A percentile compares a stretch with the other conserved stretches of the same genome.
These are phyloP conservation scores for Fonsecaea pedrosoi DNA, from an alignment of 2,329 filamentous ascomycete species.

Conservation along the genomic window DNA sequence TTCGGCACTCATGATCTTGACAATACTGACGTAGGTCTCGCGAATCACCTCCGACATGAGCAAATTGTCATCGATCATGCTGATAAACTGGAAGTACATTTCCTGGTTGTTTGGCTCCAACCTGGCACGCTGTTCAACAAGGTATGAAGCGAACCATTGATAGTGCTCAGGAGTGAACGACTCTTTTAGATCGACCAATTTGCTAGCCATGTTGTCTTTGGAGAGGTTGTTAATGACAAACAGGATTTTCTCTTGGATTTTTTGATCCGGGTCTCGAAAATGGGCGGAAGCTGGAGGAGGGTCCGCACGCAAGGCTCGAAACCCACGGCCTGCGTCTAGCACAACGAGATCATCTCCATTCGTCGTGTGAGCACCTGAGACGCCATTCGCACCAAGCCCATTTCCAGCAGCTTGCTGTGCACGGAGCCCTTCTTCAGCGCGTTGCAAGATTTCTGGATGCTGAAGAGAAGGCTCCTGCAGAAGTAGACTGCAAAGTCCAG, in stretches of 20 bases:
- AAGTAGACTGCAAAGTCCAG: constrained; percentile 87
- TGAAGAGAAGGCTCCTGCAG: constrained; percentile 81
- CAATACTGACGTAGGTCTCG: constrained; percentile 87
- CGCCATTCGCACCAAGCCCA: constrained; percentile 46
- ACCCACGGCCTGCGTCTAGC: constrained; percentile 70
- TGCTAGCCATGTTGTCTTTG: constrained; percentile 81
- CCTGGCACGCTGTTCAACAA: constrained; percentile 95
- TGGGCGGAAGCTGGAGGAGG: constrained; percentile 66
- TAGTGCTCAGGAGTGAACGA: constrained; percentile 81
- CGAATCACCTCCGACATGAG: constrained; percentile 90
- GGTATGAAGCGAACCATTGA: constrained; percentile 94
- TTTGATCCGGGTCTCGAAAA: constrained; percentile 83
- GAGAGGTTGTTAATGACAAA: constrained; percentile 98
- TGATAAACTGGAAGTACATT: constrained; percentile 88
- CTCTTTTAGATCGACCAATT: constrained; percentile 80
- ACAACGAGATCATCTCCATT: constrained; percentile 62
- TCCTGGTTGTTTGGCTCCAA: constrained; percentile 96
- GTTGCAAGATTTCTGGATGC: constrained; percentile 82
- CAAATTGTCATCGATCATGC: constrained; percentile 76
- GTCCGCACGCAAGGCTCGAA: constrained; percentile 79
- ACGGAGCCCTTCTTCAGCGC: constrained; percentile 79
- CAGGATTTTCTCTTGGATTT: constrained; percentile 88
- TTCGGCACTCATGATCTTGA: constrained; percentile 88
- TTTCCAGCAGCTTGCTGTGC: constrained; percentile 61
- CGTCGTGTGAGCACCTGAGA: constrained; percentile 68